Evolutionary conservation across 129 eudicot species (phyloP), one percentile per base, ranked within the genome.

Genomic region (Silybum marianum): DNA sequence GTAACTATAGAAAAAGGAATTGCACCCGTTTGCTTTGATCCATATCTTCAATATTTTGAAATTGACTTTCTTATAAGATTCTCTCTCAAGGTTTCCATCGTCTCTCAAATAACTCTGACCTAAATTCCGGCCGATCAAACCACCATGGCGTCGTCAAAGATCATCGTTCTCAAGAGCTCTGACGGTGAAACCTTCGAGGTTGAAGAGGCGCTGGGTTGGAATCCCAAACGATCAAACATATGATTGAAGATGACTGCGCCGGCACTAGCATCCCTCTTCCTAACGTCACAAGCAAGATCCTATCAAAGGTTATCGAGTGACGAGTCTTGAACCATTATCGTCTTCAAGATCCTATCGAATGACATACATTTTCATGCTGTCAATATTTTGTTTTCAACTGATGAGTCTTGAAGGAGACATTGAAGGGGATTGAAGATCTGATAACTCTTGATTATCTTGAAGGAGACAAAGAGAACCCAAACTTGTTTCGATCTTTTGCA

Each of bases 231-330:
- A 90, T 94, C 39, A 94, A 91, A 79, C 91, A 91, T 54, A 85
- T 94, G 92, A 90, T 94, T 28, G 95, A 91, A 76, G 98, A 91
- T 28, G 87, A 87, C 39, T 88, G 92, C 63, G 95, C 92, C 39
- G 84, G 86, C 60, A 82, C 84, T 24, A 66, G 71, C 38, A 90
- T 91, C 68, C 97, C 98, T 14, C 87, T 94, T 6, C 95, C 97
- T 3, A 90, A 90, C 74, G 95, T 94, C 44, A 87, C 89, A 5
- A 82, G 93, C 62, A 86, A 91, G 84, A 89, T 91, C 89, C 84
- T 94, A 7, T 87, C 97, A 0, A 94, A 91, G 87, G 97, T 94
- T 13, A 87, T 94, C n/a, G 95, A 94, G 92, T 94, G n/a, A n/a
- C n/a, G n/a, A n/a, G n/a, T n/a, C n/a, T n/a, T n/a, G n/a, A n/a